Percentiles rank a stretch among this genome's conserved stretches.
phyloP scores from a whole-genome alignment of 2,329 filamentous ascomycete genomes.

The Fusarium austroafricanum region DNA sequence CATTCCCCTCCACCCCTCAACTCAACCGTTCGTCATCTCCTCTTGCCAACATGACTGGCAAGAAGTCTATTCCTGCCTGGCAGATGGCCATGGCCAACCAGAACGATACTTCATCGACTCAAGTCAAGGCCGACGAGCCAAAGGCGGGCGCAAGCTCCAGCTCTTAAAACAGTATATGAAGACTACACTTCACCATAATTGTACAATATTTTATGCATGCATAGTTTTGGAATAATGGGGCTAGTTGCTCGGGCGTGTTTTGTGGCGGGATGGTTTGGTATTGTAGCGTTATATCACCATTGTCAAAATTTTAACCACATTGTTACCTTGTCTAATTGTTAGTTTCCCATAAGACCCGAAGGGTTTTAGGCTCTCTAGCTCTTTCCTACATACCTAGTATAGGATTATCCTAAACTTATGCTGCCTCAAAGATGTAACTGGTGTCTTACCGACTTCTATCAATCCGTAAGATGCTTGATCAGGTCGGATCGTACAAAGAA shows the following conservation, averaged over 20 bases:
- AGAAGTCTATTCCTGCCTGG: constrained; percentile 82
- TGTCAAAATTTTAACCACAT: constrained; percentile 1
- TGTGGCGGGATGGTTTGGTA: constrained; percentile 23
- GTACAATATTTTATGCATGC: constrained; percentile 38
- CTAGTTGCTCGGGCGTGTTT: constrained; percentile 15
- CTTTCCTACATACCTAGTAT: too few relatives aligned
- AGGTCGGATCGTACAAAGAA: too few relatives aligned
- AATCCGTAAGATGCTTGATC: too few relatives aligned
- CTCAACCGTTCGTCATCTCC: constrained; percentile 52
- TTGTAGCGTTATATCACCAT: constrained; percentile 30
- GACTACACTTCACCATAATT: constrained; percentile 20
- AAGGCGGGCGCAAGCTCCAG: constrained; percentile 36
- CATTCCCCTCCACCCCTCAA: constrained; percentile 44
- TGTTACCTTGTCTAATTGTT: neutral
- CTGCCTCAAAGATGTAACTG: neutral
- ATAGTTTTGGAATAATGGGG: constrained; percentile 30
- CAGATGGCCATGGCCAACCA: constrained; percentile 78
- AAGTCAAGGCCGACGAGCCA: constrained; percentile 46
- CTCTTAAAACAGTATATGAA: constrained; percentile 16
- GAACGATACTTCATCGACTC: constrained; percentile 47
- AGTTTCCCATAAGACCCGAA: neutral
- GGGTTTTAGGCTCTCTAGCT: neutral
- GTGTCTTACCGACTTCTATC: too few relatives aligned
- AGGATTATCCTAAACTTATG: neutral
- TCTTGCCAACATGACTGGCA: constrained; percentile 55